These are phyloP conservation scores for Corylus avellana DNA, from an alignment of 306 rosid genomes.

Conservation along the genomic window DNA sequence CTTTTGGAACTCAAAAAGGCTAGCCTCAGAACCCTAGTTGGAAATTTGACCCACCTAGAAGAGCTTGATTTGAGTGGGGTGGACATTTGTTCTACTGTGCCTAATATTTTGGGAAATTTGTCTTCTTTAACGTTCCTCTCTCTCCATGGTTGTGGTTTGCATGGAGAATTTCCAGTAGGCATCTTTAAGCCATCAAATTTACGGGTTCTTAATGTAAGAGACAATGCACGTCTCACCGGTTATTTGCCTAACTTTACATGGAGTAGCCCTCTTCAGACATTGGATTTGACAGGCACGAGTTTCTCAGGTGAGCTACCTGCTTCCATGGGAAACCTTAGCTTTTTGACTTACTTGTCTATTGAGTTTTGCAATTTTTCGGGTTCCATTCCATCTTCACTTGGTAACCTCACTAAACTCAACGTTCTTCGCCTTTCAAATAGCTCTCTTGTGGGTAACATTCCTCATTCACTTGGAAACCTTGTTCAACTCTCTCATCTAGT, in stretches of 20 bases:
- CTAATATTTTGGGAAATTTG: neutral
- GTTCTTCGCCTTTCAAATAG: rapidly evolving
- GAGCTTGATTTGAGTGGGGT: neutral
- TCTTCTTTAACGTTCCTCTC: neutral
- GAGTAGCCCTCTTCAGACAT: neutral
- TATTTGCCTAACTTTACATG: neutral
- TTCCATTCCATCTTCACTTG: neutral
- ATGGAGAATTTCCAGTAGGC: conserved; percentile 5
- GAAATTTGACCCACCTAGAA: too few relatives aligned
- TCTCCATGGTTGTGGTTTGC: neutral
- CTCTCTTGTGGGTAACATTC: neutral
- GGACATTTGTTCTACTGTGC: conserved; percentile 5
- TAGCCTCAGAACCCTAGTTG: too few relatives aligned
- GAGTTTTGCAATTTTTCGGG: neutral
- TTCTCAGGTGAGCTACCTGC: neutral
- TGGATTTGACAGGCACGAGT: neutral
- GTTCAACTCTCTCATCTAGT: too few relatives aligned
- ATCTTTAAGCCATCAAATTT: conserved; percentile 11
- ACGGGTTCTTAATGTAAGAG: neutral
- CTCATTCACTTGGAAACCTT: neutral
- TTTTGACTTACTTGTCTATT: neutral
- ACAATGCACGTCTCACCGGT: neutral
- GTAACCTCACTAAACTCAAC: neutral
- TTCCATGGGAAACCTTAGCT: neutral
- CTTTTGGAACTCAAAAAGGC: too few relatives aligned